Evolutionary conservation across 371 early-diverging fungal species (phyloP).

Genomic region (Mucor irregularis): DNA sequence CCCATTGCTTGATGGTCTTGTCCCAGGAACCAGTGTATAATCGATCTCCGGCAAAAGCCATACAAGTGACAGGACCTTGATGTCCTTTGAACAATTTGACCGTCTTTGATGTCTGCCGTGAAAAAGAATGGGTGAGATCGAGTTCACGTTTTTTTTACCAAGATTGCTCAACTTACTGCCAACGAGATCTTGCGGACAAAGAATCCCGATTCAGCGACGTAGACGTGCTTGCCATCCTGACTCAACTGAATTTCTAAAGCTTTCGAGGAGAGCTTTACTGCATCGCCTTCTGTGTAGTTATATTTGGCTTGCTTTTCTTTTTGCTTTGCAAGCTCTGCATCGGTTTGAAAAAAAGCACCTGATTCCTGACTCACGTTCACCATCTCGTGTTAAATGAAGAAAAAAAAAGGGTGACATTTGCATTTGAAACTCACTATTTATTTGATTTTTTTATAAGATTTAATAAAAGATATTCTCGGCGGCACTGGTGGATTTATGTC

Average conservation of each 20-base stretch:
- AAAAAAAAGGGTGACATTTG: not conserved
- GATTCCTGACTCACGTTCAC: conserved; percentile 58
- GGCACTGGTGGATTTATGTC: conserved; percentile 14
- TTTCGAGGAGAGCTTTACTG: conserved; percentile 65
- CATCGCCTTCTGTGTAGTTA: conserved; percentile 63
- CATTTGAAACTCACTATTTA: not conserved
- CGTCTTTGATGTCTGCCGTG: conserved; percentile 62
- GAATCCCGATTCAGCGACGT: conserved; percentile 66
- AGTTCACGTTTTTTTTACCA: not conserved
- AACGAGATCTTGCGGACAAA: conserved; percentile 58
- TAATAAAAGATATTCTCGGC: conserved; percentile 8
- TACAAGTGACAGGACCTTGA: conserved; percentile 77
- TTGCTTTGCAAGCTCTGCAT: conserved; percentile 65
- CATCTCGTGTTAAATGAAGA: conserved; percentile 24
- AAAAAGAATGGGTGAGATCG: not conserved
- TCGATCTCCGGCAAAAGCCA: conserved; percentile 48
- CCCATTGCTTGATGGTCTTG: conserved; percentile 74
- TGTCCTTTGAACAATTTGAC: conserved; percentile 73
- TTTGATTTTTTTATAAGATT: conserved; percentile 1
- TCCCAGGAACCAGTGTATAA: conserved; percentile 85
- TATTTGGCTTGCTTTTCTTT: conserved; percentile 61
- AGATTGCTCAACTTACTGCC: conserved; percentile 32
- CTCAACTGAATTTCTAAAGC: conserved; percentile 51
- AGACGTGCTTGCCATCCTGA: conserved; percentile 39
- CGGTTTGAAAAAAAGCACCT: conserved; percentile 78